Evolutionary conservation across 176 grass and related monocot species (phyloP).

Genomic region (bread wheat (Triticum aestivum)): IWGSC_CS_RefSeq_v2.1 NC_057798.1:661112919-661113418

Average conservation of each 20-base stretch:
- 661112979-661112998: background rate
- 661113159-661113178: background rate
- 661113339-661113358: constrained; percentile 32
- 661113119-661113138: background rate
- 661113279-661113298: constrained; percentile 50
- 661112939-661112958: background rate
- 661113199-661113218: constrained; percentile 99
- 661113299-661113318: constrained; percentile 50
- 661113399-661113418: constrained; percentile 45
- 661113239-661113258: constrained; percentile 50
- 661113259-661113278: constrained; percentile 36
- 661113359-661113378: background rate
- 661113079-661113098: constrained; percentile 34
- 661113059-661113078: constrained; percentile 27
- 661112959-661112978: background rate
- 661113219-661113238: constrained; percentile 84
- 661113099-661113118: background rate
- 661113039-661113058: background rate
- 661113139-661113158: background rate
- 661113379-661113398: constrained; percentile 17
- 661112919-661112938: constrained; percentile 13
- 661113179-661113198: constrained; percentile 40
- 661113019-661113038: background rate
- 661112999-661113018: background rate
- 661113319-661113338: background rate